Evolutionary conservation across 176 grass and related monocot species (phyloP), one percentile per base, ranked within the genome.

Genomic region (Oryza meyeriana): DNA sequence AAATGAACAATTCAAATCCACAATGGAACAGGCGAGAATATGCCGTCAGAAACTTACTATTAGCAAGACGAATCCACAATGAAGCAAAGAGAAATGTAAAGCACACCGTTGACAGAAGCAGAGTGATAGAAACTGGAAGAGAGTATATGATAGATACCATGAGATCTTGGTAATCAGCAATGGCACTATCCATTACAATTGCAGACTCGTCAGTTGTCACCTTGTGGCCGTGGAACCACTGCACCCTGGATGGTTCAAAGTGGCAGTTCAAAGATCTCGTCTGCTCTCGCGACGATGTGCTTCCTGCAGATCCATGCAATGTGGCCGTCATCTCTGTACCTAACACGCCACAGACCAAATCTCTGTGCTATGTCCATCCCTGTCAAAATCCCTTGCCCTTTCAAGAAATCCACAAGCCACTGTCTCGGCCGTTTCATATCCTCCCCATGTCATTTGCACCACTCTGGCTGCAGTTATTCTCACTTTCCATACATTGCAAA

Each of bases 391-490:
- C 84, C 90, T 22, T 94, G 90, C 16, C 83, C 78, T 84, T 82
- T 95, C 86, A 98, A 83, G 88, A 98, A 98, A 86, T 93, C 95
- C 17, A 93, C 66, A 36, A 98, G 84, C 92, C 95, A 98, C 74
- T 98, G 95, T 80, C 89, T 87, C n/a, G 0, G 92, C 92, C 13
- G 79, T 72, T 77, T 71, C 90, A 93, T 87, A 59, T 87, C 94
- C 31, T 98, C 86, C 22, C 81, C 42, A 89, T 76, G 75, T 89
- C 91, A 26, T 77, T 76, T 66, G 85, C 9, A 66, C 66, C 76
- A 6, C 39, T 71, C 17, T 73, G 52, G 18, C 30, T 84, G 64
- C 69, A 81, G 31, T 33, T 84, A 36, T 89, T 93, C 72, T 84
- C 9, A 70, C 67, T 52, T 25, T 57, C 87, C 87, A 34, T 88